Percentiles rank a stretch among this genome's conserved stretches.
Evolutionary conservation across 768 basidiomycete genomes (phyloP).

Genomic region (Gyrodon lividus): DNA sequence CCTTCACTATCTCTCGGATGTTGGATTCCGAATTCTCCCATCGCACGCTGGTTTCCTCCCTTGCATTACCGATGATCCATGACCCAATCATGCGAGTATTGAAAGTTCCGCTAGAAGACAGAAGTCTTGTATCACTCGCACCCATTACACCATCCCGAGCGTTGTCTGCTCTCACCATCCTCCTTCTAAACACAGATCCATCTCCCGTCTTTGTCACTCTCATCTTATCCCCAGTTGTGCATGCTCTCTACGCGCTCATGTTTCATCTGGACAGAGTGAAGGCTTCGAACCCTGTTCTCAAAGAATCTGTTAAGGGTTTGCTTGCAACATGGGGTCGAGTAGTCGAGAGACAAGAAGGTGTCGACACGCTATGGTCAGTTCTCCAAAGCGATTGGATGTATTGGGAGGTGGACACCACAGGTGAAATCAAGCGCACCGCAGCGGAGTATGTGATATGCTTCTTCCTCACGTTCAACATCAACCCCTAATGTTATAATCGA

Average conservation of each 20-base stretch:
- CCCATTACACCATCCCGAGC: constrained; percentile 37
- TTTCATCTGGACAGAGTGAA: constrained; percentile 52
- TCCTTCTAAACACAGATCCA: constrained; percentile 78
- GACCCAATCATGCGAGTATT: constrained; percentile 41
- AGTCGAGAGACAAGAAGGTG: constrained; percentile 49
- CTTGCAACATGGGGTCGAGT: constrained; percentile 77
- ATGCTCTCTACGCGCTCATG: constrained; percentile 63
- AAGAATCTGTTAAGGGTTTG: constrained; percentile 57
- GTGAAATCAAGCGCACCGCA: constrained; percentile 41
- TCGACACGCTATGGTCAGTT: constrained; percentile 58
- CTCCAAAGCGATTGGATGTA: constrained; percentile 47
- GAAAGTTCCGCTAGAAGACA: not conserved
- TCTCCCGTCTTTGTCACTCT: constrained; percentile 63
- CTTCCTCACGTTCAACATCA: not conserved
- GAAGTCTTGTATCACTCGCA: not conserved
- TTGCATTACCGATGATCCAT: constrained; percentile 53
- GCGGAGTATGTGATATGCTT: constrained; percentile 40
- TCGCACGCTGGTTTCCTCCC: constrained; percentile 17
- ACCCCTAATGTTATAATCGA: constrained; percentile 1
- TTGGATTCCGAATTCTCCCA: constrained; percentile 38
- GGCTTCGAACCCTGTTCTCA: constrained; percentile 63
- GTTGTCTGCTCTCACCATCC: constrained; percentile 49
- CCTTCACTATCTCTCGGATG: constrained; percentile 69
- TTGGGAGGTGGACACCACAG: constrained; percentile 59
- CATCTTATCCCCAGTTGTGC: constrained; percentile 66